Evolutionary conservation across 108 stramenopile genomes (phyloP).

Genomic region (Skeletonema menzelii): DNA sequence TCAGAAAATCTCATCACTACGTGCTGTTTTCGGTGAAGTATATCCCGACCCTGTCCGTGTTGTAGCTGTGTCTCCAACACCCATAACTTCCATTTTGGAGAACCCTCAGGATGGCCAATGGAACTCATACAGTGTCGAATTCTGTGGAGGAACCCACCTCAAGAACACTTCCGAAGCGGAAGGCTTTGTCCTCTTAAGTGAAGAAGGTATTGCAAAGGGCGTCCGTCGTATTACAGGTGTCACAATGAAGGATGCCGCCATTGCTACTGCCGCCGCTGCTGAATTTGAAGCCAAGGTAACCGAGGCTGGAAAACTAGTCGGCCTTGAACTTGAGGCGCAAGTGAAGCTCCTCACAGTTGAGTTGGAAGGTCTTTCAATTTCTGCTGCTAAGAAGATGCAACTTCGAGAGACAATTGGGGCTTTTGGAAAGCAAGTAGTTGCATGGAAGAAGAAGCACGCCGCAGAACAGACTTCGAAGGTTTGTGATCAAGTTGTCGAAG

Average conservation of each 20-base stretch:
- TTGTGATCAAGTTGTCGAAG: constrained; percentile 61
- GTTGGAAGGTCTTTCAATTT: constrained; percentile 67
- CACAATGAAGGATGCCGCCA: constrained; percentile 85
- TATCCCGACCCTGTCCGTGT: constrained; percentile 99
- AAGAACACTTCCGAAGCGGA: constrained; percentile 94
- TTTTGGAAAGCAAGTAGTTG: constrained; percentile 77
- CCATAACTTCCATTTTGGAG: constrained; percentile 79
- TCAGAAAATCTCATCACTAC: constrained; percentile 86
- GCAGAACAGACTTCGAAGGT: constrained; percentile 78
- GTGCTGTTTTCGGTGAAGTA: constrained; percentile 98
- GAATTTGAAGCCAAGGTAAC: constrained; percentile 71
- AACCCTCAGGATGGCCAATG: constrained; percentile 90
- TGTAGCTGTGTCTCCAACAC: constrained; percentile 81
- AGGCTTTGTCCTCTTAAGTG: constrained; percentile 91
- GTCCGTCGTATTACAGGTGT: constrained; percentile 95
- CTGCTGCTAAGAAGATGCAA: constrained; percentile 76
- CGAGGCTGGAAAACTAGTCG: constrained; percentile 66
- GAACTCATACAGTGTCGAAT: constrained; percentile 94
- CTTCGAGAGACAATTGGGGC: constrained; percentile 61
- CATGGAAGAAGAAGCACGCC: constrained; percentile 78
- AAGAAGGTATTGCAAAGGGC: constrained; percentile 98
- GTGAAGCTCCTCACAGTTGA: constrained; percentile 76
- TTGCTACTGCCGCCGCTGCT: constrained; percentile 75
- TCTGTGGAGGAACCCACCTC: constrained; percentile 99
- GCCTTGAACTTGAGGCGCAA: constrained; percentile 69